Percentiles rank a stretch among this genome's conserved stretches.
Conservation (phyloP, 2,329 filamentous ascomycete genomes). For the Pseudogymnoascus verrucosus region DNA sequence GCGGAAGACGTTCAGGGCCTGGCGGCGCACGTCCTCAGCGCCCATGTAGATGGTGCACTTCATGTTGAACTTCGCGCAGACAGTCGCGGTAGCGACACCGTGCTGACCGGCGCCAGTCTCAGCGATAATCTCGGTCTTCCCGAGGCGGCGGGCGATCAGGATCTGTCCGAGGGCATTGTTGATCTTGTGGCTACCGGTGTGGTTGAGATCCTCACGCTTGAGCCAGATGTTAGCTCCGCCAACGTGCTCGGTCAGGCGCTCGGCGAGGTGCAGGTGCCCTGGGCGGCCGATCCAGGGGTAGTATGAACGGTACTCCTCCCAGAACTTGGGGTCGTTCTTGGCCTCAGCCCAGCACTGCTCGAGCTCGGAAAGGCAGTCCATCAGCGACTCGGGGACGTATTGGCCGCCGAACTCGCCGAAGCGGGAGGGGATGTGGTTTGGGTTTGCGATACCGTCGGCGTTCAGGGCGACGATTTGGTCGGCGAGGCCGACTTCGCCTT, state of each 20-base stretch:
- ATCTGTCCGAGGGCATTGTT: conserved; percentile 97
- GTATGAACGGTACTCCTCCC: conserved; percentile 93
- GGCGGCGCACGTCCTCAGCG: conserved; percentile 89
- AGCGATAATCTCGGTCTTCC: conserved; percentile 95
- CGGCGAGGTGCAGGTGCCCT: conserved; percentile 81
- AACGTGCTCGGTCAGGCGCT: conserved; percentile 78
- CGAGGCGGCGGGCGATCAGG: conserved; percentile 73
- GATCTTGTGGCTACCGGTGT: conserved; percentile 98
- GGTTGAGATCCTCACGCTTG: conserved; percentile 95
- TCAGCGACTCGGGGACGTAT: conserved; percentile 93
- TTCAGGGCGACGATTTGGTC: conserved; percentile 65
- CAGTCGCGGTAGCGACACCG: conserved; percentile 93
- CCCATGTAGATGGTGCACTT: conserved; percentile 98
- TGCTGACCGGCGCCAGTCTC: conserved; percentile 97
- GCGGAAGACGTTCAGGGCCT: conserved; percentile 95
- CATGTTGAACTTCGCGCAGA: conserved; percentile 98
- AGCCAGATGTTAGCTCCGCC: conserved; percentile 95
- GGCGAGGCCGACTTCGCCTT: conserved; percentile 26
- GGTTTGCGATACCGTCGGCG: conserved; percentile 36
- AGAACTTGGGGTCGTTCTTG: conserved; percentile 81
- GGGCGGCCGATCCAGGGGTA: conserved; percentile 97
- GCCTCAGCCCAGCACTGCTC: conserved; percentile 87
- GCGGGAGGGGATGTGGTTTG: conserved; percentile 63
- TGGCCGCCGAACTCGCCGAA: conserved; percentile 97
- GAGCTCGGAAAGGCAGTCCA: conserved; percentile 89